Evolutionary conservation across 2,329 filamentous ascomycete species (phyloP), one percentile per base, ranked within the genome.

Genomic region (Paradendryphiella salina): DNA sequence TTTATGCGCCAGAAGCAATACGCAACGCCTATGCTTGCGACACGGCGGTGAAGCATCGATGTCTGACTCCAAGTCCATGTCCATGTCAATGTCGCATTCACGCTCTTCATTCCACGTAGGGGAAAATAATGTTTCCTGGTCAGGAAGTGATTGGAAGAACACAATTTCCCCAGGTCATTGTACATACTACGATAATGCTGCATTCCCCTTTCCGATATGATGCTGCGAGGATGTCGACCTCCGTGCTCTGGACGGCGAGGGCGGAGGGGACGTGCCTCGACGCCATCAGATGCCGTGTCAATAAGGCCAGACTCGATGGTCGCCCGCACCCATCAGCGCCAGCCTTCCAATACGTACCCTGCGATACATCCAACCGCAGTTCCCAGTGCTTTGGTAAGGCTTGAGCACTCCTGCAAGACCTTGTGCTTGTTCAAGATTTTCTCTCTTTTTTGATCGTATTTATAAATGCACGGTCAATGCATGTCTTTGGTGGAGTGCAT

Each of bases 271-370:
- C 34, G 46, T 45, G 41, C 49, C 44, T 37, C 28, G 44, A 17
- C 49, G 49, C 39, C 23, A 41, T 46, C 39, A 40, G 32, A 15
- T 45, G 34, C 63, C 56, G 57, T 54, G 46, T 62, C 56, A 66
- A 67, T 65, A 44, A 57, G 61, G 49, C 60, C 60, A 64, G 54
- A 61, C 63, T 42, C 23, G 29, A 21, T 59, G 53, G 61, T 67
- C 61, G 64, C 53, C 65, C 65, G 50, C 48, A 54, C 44, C 34
- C 53, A 26, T 38, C 47, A 46, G 21, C 21, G 23, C 46, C 26
- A 7, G 42, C 37, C 42, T 35, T 36, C 11, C 49, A 62, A 53
- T 54, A 46, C 21, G 23, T 50, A 53, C 32, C 50, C 56, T 56
- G 43, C 42, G 44, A 57, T 26, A 45, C 38, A 43, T 46, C 46